Conservation (phyloP, 208 protist genomes). For the Angomonas ambiguus region DNA sequence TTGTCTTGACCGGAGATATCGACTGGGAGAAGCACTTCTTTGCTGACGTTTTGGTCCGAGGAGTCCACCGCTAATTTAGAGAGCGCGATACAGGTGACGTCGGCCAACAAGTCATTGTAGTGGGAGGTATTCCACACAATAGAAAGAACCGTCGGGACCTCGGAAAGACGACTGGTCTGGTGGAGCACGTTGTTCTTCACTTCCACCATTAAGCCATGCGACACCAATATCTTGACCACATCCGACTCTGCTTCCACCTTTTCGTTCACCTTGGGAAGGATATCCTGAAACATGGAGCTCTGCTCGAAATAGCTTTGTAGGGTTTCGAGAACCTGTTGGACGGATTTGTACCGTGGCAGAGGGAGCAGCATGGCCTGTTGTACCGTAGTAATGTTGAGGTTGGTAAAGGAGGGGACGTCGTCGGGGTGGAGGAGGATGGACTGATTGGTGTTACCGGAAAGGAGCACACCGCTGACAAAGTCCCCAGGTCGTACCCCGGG, state of each 20-base stretch:
- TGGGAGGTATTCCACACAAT: constrained; percentile 79
- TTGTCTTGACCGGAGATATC: constrained; percentile 76
- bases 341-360: constrained; percentile 64
- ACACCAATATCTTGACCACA: constrained; percentile 43
- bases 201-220: constrained; percentile 67
- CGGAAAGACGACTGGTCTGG: constrained; percentile 23
- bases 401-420: constrained; percentile 84
- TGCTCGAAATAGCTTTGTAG: constrained; percentile 83
- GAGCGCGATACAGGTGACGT: constrained; percentile 87
- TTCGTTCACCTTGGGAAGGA: constrained; percentile 24
- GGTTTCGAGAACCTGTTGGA: constrained; percentile 70
- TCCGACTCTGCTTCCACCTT: not conserved
- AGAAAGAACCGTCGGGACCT: constrained; percentile 74
- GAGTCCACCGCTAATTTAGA: constrained; percentile 64
- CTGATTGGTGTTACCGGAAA: constrained; percentile 79
- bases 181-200: constrained; percentile 45
- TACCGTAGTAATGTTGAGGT: constrained; percentile 71
- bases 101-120: constrained; percentile 87
- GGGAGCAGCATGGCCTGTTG: constrained; percentile 86
- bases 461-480: constrained; percentile 84
- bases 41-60: constrained; percentile 23
- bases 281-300: constrained; percentile 76
- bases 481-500: constrained; percentile 12
- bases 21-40: constrained; percentile 59
- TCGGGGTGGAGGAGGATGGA: constrained; percentile 83